These are phyloP conservation scores for Spizellomyces sp. DNA, from an alignment of 192 early-diverging fungal species.

Conservation along the genomic window DNA sequence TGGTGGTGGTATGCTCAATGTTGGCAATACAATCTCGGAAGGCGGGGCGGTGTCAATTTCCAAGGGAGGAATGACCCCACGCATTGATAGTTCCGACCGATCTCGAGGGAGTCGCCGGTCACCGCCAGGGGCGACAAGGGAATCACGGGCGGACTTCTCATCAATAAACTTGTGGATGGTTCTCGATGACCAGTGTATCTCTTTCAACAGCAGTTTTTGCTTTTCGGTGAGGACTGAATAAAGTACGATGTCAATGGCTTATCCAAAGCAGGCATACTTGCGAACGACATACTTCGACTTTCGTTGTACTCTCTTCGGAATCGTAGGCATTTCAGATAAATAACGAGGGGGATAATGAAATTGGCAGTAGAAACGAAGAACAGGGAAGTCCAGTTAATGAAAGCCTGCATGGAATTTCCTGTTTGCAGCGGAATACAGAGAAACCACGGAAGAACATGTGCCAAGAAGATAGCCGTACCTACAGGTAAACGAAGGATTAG, in stretches of 20 bases:
- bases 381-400: conserved; percentile 56
- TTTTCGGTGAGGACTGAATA: conserved; percentile 36
- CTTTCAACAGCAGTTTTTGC: conserved; percentile 51
- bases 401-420: conserved; percentile 34
- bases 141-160: conserved; percentile 20
- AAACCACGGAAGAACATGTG: conserved; percentile 52
- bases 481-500: background rate
- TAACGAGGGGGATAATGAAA: conserved; percentile 57
- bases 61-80: conserved; percentile 13
- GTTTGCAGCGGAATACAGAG: conserved; percentile 48
- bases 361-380: conserved; percentile 56
- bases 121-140: conserved; percentile 1
- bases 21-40: background rate
- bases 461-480: conserved; percentile 34
- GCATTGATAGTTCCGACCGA: conserved; percentile 16
- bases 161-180: conserved; percentile 52
- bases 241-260: background rate
- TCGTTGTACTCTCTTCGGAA: conserved; percentile 53
- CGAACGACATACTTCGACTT: conserved; percentile 28
- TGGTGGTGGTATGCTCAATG: background rate
- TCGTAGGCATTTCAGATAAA: conserved; percentile 53
- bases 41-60: background rate
- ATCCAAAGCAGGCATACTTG: background rate
- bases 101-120: conserved; percentile 2
- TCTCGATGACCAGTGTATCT: conserved; percentile 43